A percentile compares a stretch with the other conserved stretches of the same genome.
Conservation (phyloP, 2,329 filamentous ascomycete species). For the Alternaria alternata region DNA sequence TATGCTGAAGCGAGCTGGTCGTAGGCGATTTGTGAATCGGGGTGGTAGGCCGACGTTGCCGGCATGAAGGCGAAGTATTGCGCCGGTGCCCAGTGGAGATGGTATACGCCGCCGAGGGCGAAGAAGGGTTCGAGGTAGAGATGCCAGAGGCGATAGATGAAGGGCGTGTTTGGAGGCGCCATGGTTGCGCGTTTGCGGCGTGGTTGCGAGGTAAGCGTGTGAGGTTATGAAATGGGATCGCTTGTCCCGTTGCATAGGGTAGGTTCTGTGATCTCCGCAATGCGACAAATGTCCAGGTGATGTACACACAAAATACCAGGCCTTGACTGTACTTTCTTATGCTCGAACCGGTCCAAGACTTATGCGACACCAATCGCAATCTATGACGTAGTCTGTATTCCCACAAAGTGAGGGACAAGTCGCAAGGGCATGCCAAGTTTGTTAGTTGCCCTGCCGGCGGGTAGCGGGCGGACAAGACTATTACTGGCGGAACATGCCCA, state of each 20-base stretch:
- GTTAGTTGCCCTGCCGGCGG: background rate
- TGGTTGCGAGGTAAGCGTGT: background rate
- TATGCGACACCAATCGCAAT: background rate
- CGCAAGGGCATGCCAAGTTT: background rate
- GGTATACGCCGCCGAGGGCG: conserved; percentile 62
- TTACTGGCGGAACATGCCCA: conserved; percentile 24
- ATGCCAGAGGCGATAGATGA: conserved; percentile 76
- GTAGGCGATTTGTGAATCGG: conserved; percentile 63
- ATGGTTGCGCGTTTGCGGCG: conserved; percentile 14
- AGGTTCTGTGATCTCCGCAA: background rate
- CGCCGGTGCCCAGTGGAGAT: conserved; percentile 58
- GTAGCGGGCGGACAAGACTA: background rate
- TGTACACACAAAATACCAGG: background rate
- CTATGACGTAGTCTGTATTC: background rate
- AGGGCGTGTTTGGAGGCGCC: conserved; percentile 50
- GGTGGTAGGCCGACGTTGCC: conserved; percentile 54
- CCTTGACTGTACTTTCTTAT: background rate
- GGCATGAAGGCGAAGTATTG: conserved; percentile 71
- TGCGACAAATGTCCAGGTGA: background rate
- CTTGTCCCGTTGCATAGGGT: background rate
- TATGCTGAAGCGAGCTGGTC: conserved; percentile 81
- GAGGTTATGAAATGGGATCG: background rate
- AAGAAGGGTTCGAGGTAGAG: conserved; percentile 71
- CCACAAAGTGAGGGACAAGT: background rate
- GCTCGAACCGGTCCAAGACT: background rate